Evolutionary conservation across 2,329 filamentous ascomycete genomes (phyloP).

Genomic region (Zymoseptoria brevis): DNA sequence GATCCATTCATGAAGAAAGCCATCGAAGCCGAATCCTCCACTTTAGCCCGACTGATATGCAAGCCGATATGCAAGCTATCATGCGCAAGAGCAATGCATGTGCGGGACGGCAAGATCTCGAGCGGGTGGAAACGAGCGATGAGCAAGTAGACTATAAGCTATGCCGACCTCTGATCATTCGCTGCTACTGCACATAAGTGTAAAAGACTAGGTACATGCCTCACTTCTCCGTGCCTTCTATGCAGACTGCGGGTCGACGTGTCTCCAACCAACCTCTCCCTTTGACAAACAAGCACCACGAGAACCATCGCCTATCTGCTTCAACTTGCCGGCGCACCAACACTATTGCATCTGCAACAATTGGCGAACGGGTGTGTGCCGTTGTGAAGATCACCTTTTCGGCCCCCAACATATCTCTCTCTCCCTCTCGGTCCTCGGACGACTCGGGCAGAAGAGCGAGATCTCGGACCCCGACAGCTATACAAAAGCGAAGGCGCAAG

Average conservation of each 20-base stretch:
- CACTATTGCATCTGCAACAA: background rate
- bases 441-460: conserved; percentile 1
- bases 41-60: background rate
- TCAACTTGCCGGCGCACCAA: background rate
- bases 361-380: background rate
- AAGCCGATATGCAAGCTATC: conserved; percentile 15
- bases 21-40: background rate
- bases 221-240: conserved; percentile 1
- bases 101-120: conserved; percentile 13
- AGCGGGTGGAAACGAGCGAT: conserved; percentile 5
- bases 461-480: background rate
- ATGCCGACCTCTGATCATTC: conserved; percentile 7
- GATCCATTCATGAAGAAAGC: background rate
- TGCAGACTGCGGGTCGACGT: conserved; percentile 5
- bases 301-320: background rate
- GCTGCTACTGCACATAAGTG: conserved; percentile 11
- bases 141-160: conserved; percentile 11
- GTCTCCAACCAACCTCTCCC: background rate
- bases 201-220: background rate
- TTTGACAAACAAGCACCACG: background rate
- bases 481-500: background rate
- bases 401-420: conserved; percentile 2
- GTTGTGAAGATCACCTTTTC: conserved; percentile 9
- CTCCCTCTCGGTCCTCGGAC: conserved; percentile 2
- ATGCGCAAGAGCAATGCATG: conserved; percentile 10